phyloP scores from a whole-genome alignment of 2,329 filamentous ascomycete species.

The Metarhizium sp. region DNA sequence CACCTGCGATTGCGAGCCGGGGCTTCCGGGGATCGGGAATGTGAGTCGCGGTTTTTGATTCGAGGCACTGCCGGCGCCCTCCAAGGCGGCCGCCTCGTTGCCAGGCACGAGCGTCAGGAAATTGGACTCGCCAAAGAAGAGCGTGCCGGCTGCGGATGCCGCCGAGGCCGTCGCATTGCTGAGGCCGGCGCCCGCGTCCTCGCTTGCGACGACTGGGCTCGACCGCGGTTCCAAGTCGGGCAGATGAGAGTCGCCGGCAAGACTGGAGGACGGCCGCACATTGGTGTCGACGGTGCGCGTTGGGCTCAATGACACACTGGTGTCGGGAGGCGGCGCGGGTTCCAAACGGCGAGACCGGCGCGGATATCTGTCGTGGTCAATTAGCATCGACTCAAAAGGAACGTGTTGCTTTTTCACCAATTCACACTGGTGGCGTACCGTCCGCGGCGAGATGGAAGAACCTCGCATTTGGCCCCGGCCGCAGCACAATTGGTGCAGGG shows the following conservation, averaged over 20 bases:
- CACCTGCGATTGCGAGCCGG: slow-evolving; percentile 11
- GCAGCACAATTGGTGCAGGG: slow-evolving; percentile 23
- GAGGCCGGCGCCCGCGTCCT: slow-evolving; percentile 2
- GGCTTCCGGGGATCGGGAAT: slow-evolving; percentile 20
- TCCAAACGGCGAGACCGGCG: slow-evolving; percentile 12
- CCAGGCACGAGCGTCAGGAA: slow-evolving; percentile 26
- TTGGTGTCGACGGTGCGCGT: slow-evolving; percentile 1
- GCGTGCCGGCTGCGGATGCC: slow-evolving; percentile 15
- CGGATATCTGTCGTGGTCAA: slow-evolving; percentile 12
- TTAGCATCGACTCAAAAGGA: neutral
- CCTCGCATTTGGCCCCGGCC: slow-evolving; percentile 18
- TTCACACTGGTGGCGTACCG: slow-evolving; percentile 13
- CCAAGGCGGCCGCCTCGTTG: slow-evolving; percentile 6
- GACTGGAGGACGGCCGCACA: slow-evolving; percentile 1
- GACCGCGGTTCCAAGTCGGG: slow-evolving; percentile 2
- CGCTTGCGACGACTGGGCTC: neutral
- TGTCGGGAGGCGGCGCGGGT: slow-evolving; percentile 7
- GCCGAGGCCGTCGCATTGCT: slow-evolving; percentile 4
- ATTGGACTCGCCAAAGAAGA: slow-evolving; percentile 30
- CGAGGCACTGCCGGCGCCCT: slow-evolving; percentile 1
- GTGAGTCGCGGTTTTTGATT: slow-evolving; percentile 16
- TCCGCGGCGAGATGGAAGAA: slow-evolving; percentile 24
- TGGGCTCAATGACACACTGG: slow-evolving; percentile 4
- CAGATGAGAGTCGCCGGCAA: neutral
- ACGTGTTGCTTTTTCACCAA: neutral